These are phyloP conservation scores for Saitozyma sp. DNA, from an alignment of 768 basidiomycete species.

Conservation along the genomic window DNA sequence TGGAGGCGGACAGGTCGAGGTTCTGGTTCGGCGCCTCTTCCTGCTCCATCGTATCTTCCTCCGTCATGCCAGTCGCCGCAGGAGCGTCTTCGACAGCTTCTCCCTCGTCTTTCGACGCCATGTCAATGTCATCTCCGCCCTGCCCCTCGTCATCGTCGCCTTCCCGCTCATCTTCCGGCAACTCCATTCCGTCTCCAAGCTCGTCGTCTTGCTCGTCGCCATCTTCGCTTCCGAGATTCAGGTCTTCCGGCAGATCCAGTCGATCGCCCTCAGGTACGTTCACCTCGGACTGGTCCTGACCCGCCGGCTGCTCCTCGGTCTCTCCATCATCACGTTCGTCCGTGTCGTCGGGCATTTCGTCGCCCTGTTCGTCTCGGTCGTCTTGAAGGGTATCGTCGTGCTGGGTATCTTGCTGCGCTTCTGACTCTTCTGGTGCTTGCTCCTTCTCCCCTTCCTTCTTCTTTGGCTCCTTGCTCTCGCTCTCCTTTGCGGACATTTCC, in stretches of 20 bases:
- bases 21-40: slow-evolving; percentile 33
- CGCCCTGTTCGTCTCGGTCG: slow-evolving; percentile 53
- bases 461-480: slow-evolving; percentile 55
- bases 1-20: slow-evolving; percentile 37
- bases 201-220: slow-evolving; percentile 43
- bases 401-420: slow-evolving; percentile 18
- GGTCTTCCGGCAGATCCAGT: slow-evolving; percentile 78
- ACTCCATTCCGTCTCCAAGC: slow-evolving; percentile 15
- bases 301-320: slow-evolving; percentile 48
- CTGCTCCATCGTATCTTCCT: slow-evolving; percentile 45
- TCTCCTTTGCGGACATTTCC: slow-evolving; percentile 80
- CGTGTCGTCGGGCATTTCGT: slow-evolving; percentile 3
- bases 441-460: slow-evolving; percentile 49
- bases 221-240: slow-evolving; percentile 47
- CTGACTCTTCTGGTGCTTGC: slow-evolving; percentile 37
- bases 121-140: slow-evolving; percentile 28
- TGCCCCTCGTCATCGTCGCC: slow-evolving; percentile 52
- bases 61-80: slow-evolving; percentile 38
- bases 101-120: slow-evolving; percentile 38
- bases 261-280: slow-evolving; percentile 74
- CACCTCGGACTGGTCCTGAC: slow-evolving; percentile 65
- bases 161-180: slow-evolving; percentile 48
- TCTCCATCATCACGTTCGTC: slow-evolving; percentile 49
- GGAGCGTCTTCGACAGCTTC: slow-evolving; percentile 39
- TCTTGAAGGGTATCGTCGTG: slow-evolving; percentile 42